phyloP scores from a whole-genome alignment of 2,329 filamentous ascomycete genomes.

The Ascochyta clinopodiicola region DNA sequence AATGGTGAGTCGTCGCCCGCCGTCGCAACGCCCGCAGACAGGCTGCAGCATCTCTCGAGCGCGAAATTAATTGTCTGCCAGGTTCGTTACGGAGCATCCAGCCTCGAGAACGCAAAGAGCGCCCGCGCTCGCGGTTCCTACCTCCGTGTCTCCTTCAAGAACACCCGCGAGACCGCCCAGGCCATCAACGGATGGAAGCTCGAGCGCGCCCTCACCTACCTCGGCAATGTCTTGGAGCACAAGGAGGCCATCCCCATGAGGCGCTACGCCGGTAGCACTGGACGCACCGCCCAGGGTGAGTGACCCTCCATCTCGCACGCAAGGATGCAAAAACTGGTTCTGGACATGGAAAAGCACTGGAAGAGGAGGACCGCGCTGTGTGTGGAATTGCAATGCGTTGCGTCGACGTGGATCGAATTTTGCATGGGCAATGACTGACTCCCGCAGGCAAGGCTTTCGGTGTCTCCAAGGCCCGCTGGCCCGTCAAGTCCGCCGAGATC shows the following conservation, averaged over 20 bases:
- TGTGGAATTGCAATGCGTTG: background rate
- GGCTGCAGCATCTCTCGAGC: conserved; percentile 14
- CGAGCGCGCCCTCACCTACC: conserved; percentile 91
- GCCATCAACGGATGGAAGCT: conserved; percentile 99
- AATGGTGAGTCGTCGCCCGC: conserved; percentile 47
- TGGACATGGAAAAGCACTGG: background rate
- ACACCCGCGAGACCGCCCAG: conserved; percentile 99
- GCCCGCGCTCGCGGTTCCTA: conserved; percentile 98
- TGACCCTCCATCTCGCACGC: conserved; percentile 35
- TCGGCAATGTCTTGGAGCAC: conserved; percentile 97
- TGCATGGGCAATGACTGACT: conserved; percentile 28
- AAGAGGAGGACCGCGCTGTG: conserved; percentile 8
- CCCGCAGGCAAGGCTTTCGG: conserved; percentile 93
- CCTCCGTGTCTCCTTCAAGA: conserved; percentile 99
- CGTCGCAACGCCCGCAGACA: conserved; percentile 4
- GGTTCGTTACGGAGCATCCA: conserved; percentile 49
- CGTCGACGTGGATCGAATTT: background rate
- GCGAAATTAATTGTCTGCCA: conserved; percentile 37
- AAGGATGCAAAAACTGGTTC: background rate
- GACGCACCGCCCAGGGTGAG: conserved; percentile 97
- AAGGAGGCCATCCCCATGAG: conserved; percentile 98
- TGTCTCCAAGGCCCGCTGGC: conserved; percentile 98
- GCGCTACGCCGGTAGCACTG: conserved; percentile 94
- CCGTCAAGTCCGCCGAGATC: conserved; percentile 98
- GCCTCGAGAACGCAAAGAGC: conserved; percentile 62